A percentile compares a stretch with the other conserved stretches of the same genome.
Evolutionary conservation across 2,329 filamentous ascomycete genomes (phyloP).

Genomic region (Neopestalotiopsis clavispora): DNA sequence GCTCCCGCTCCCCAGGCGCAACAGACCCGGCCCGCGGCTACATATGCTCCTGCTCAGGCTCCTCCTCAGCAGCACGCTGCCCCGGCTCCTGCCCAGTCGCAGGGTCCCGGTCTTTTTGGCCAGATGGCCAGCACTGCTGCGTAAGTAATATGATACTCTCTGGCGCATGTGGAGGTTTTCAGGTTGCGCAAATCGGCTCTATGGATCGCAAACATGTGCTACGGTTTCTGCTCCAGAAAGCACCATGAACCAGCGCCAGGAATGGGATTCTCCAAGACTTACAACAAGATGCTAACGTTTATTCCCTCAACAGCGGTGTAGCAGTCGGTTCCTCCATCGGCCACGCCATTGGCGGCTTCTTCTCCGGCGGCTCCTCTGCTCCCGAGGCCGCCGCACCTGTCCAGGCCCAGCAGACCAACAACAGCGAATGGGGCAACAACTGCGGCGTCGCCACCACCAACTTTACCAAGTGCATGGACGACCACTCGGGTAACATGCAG

Average conservation of each 20-base stretch:
- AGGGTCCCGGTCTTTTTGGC: constrained; percentile 86
- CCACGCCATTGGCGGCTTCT: constrained; percentile 90
- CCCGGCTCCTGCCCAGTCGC: constrained; percentile 55
- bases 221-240: background rate
- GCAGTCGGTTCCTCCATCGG: constrained; percentile 95
- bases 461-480: constrained; percentile 97
- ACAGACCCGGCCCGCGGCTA: constrained; percentile 73
- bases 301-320: constrained; percentile 72
- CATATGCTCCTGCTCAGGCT: constrained; percentile 57
- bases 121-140: constrained; percentile 98
- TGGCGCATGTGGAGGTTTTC: constrained; percentile 9
- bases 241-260: too few species aligned
- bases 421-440: constrained; percentile 64
- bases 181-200: background rate
- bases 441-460: constrained; percentile 80
- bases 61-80: constrained; percentile 55
- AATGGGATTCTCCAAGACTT: too few species aligned
- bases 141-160: constrained; percentile 61
- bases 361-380: constrained; percentile 73
- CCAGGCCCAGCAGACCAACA: constrained; percentile 54
- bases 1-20: constrained; percentile 56
- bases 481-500: constrained; percentile 90
- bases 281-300: background rate
- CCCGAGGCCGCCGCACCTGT: constrained; percentile 45
- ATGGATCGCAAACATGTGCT: background rate